Conservation (phyloP, 768 basidiomycete species). For the Rhodotorula graminis region DNA sequence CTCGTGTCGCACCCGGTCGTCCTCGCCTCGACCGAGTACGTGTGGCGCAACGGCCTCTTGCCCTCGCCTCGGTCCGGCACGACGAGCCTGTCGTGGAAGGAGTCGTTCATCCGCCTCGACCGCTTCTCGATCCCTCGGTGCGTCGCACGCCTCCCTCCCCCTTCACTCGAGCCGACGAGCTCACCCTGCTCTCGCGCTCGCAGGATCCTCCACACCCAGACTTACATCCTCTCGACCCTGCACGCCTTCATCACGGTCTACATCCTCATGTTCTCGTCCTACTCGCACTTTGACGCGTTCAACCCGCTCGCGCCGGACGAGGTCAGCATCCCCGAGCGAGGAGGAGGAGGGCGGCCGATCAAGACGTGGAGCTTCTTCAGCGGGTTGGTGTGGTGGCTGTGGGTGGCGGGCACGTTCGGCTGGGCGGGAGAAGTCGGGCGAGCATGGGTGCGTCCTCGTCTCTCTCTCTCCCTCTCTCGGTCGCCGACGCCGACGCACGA, state of each 20-base stretch:
- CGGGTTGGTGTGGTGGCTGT: slow-evolving; percentile 30
- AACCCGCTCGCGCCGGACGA: slow-evolving; percentile 34
- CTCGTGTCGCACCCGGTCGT: slow-evolving; percentile 40
- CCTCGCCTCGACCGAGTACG: slow-evolving; percentile 38
- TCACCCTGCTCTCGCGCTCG: too few relatives aligned
- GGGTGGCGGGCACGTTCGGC: slow-evolving; percentile 36
- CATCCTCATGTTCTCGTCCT: slow-evolving; percentile 39
- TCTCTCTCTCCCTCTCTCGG: too few relatives aligned
- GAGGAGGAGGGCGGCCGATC: not conserved
- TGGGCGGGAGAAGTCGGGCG: slow-evolving; percentile 37
- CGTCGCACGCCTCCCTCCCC: not conserved
- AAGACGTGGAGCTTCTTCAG: slow-evolving; percentile 26
- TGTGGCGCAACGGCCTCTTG: slow-evolving; percentile 36
- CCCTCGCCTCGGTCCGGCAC: slow-evolving; percentile 14
- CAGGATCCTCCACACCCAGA: slow-evolving; percentile 28
- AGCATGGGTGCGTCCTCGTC: slow-evolving; percentile 24
- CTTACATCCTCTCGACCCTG: slow-evolving; percentile 31
- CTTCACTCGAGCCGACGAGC: not conserved
- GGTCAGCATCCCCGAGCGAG: not conserved
- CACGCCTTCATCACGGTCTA: slow-evolving; percentile 37
- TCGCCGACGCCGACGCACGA: not conserved
- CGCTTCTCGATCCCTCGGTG: slow-evolving; percentile 38
- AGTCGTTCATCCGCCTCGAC: slow-evolving; percentile 31
- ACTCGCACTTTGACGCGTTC: slow-evolving; percentile 36
- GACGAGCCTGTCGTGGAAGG: slow-evolving; percentile 18